Conservation (phyloP, 495 filamentous ascomycete species). For the Apodospora peruviana region DNA sequence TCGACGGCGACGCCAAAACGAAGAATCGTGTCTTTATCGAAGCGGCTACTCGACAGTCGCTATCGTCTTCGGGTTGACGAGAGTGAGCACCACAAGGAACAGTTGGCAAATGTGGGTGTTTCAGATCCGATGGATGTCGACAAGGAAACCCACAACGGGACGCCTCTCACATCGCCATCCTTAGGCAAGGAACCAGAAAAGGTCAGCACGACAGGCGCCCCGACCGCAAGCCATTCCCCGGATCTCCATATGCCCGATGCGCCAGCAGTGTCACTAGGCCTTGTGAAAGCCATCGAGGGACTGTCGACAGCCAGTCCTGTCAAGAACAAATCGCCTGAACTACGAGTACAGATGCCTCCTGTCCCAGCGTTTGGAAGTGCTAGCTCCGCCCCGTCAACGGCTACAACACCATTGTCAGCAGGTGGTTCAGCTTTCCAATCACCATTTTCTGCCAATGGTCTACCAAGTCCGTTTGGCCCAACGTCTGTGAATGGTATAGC, state of each 20-base stretch:
- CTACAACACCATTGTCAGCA: constrained; percentile 40
- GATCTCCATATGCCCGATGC: constrained; percentile 24
- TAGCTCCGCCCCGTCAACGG: constrained; percentile 20
- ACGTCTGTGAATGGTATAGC: constrained; percentile 37
- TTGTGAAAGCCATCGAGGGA: constrained; percentile 5
- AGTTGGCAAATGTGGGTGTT: constrained; percentile 10
- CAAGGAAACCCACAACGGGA: constrained; percentile 17
- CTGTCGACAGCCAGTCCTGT: constrained; percentile 5
- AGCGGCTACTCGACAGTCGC: constrained; percentile 42
- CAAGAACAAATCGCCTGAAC: constrained; percentile 36
- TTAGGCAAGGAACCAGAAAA: constrained; percentile 15
- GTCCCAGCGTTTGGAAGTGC: constrained; percentile 34
- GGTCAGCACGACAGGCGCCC: not conserved
- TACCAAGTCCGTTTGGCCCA: constrained; percentile 38
- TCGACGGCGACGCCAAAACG: constrained; percentile 29
- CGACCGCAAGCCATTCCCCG: constrained; percentile 7
- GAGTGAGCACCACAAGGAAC: constrained; percentile 21
- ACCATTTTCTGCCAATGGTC: constrained; percentile 34
- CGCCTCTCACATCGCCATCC: constrained; percentile 10
- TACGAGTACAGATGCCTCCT: constrained; percentile 48
- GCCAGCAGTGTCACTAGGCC: constrained; percentile 6
- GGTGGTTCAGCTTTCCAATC: constrained; percentile 44
- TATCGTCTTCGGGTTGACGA: constrained; percentile 33
- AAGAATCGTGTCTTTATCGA: constrained; percentile 39
- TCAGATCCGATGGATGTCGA: constrained; percentile 30